A percentile compares a stretch with the other conserved stretches of the same genome.
phyloP scores from a whole-genome alignment of 192 early-diverging fungal species.

The Ramicandelaber brevisporus region DNA sequence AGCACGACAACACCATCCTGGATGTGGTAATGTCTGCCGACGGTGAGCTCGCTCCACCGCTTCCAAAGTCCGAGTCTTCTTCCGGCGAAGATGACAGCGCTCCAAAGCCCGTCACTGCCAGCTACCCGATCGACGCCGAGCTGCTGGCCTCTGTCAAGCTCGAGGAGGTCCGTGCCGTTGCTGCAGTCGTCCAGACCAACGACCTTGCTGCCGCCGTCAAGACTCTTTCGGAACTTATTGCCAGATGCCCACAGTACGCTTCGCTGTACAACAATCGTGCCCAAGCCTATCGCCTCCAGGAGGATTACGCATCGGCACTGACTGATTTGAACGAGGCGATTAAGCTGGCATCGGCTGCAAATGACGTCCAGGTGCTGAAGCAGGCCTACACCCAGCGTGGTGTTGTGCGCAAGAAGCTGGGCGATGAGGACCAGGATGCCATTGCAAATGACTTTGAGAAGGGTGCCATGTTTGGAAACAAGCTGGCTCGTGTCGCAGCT shows the following conservation, averaged over 20 bases:
- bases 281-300: constrained; percentile 16
- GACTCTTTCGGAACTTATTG: constrained; percentile 13
- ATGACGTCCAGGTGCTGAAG: constrained; percentile 6
- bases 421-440: constrained; percentile 20
- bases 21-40: too few relatives aligned
- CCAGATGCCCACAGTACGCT: constrained; percentile 20
- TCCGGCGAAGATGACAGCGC: not conserved
- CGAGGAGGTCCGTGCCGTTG: constrained; percentile 7
- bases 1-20: too few relatives aligned
- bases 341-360: constrained; percentile 16
- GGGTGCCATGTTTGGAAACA: constrained; percentile 33
- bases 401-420: constrained; percentile 16
- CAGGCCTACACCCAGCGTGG: constrained; percentile 39
- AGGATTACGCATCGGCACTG: constrained; percentile 11
- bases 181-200: constrained; percentile 12
- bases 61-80: too few relatives aligned
- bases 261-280: constrained; percentile 38
- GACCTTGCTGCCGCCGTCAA: constrained; percentile 9
- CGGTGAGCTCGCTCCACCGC: too few relatives aligned
- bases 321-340: constrained; percentile 28
- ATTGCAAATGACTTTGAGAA: constrained; percentile 24
- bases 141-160: constrained; percentile 2
- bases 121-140: constrained; percentile 1
- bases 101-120: not conserved
- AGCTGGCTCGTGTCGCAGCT: constrained; percentile 20